These are phyloP conservation scores for Paraphoma sp. DNA, from an alignment of 2,329 filamentous ascomycete species.

Conservation along the genomic window DNA sequence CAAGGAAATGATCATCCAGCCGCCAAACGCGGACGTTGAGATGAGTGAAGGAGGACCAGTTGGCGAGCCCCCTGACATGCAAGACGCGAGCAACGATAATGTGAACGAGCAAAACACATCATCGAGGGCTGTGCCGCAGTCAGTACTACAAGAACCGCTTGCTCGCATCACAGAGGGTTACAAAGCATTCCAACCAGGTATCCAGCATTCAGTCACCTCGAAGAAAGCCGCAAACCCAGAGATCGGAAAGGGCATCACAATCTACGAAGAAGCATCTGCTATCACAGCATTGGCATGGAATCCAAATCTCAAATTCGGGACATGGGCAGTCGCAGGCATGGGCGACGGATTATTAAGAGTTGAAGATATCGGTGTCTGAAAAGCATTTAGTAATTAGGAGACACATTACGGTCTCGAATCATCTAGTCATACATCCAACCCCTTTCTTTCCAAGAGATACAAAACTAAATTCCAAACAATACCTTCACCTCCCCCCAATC, in stretches of 20 bases:
- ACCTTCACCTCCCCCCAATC: neutral
- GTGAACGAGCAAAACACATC: neutral
- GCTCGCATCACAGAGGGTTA: conserved; percentile 52
- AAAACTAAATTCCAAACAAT: neutral
- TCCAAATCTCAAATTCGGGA: conserved; percentile 56
- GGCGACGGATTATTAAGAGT: conserved; percentile 57
- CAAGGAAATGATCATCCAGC: conserved; percentile 11
- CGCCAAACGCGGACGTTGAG: conserved; percentile 1
- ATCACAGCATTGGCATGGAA: conserved; percentile 58
- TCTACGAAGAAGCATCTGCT: conserved; percentile 54
- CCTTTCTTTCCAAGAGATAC: neutral
- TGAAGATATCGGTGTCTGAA: conserved; percentile 52
- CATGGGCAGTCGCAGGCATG: conserved; percentile 60
- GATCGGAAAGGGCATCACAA: conserved; percentile 44
- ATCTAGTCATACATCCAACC: neutral
- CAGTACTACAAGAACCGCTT: conserved; percentile 30
- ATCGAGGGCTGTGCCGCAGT: conserved; percentile 9
- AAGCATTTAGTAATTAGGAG: neutral
- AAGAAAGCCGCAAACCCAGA: conserved; percentile 30
- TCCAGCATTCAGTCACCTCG: conserved; percentile 24
- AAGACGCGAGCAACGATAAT: neutral
- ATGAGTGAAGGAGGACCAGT: conserved; percentile 7
- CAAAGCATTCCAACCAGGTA: conserved; percentile 38
- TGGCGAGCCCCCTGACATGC: neutral
- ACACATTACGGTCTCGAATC: neutral